Base-by-base conservation (phyloP, 257 asterid genomes). In the Ballota nigra region DNA sequence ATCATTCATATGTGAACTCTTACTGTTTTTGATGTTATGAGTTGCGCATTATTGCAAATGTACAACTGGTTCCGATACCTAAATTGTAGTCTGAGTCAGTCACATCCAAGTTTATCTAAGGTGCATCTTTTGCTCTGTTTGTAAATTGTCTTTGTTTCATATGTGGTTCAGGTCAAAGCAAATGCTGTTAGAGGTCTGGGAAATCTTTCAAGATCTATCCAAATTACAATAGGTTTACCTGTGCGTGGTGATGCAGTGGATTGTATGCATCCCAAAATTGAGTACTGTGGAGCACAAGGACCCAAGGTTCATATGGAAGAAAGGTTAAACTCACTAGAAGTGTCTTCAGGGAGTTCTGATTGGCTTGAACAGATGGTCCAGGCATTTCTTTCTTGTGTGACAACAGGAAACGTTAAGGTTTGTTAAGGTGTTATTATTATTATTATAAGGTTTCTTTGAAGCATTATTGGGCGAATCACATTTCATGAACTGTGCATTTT, bases 121-220 rank as follows among this genome's bases (percentile, higher is more conserved):
- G 60, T 66, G 19, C 63, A 68, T 66, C 65, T 43, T 58, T n/a
- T 55, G 34, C 67, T 38, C 58, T 38, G 24, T 40, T 62, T 66
- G 15, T 67, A 43, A 68, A 4, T 52, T 51, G 43, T 33, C 15
- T 53, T 57, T 49, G 1, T 31, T 73, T 72, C 61, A 4, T 33
- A 72, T 60, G 67, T 33, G 51, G 47, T 70, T 55, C 74, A 91
- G 98, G 86, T 93, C 71, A 93, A 93, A 84, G 98, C 97, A 68
- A 93, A 93, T 84, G 97, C 98, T 65, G 97, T 93, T 64, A 87
- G 98, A 83, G 96, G 96, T 74, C 83, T 93, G 47, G 98, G 98
- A 73, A 89, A 93, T 79, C 92, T 93, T 65, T 79, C 97, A 72
- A 85, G 94, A 84, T 83, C 82, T 76, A 79, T 91, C 70, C 82